Evolutionary conservation across 2,329 filamentous ascomycete genomes (phyloP).

Genomic region (Ceratocystis albifundus): DNA sequence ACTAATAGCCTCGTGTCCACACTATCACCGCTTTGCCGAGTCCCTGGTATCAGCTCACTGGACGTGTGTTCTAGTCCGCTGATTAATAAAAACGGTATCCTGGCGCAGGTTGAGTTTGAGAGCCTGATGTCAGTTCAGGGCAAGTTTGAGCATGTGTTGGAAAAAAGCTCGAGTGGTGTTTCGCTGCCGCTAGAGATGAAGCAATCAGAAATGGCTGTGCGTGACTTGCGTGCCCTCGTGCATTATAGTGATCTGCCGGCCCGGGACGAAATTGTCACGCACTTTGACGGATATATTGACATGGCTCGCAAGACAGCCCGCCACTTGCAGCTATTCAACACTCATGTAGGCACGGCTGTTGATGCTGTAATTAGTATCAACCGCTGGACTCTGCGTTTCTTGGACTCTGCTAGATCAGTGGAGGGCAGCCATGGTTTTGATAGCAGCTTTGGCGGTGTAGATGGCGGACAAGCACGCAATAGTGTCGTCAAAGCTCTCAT

Average conservation of each 20-base stretch:
- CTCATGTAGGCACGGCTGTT: slow-evolving; percentile 59
- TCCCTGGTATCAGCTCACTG: slow-evolving; percentile 48
- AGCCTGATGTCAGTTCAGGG: slow-evolving; percentile 61
- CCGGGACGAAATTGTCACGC: slow-evolving; percentile 58
- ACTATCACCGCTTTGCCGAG: slow-evolving; percentile 55
- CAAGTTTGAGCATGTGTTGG: slow-evolving; percentile 64
- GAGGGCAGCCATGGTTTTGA: slow-evolving; percentile 25
- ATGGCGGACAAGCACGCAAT: slow-evolving; percentile 28
- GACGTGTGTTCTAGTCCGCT: slow-evolving; percentile 26
- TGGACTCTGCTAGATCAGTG: slow-evolving; percentile 43
- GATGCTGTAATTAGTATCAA: slow-evolving; percentile 66
- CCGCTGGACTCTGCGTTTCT: slow-evolving; percentile 59
- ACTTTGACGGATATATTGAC: slow-evolving; percentile 66
- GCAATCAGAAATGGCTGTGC: slow-evolving; percentile 58
- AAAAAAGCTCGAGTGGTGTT: slow-evolving; percentile 52
- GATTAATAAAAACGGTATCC: slow-evolving; percentile 25
- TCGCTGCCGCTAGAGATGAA: slow-evolving; percentile 70
- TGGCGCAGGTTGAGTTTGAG: slow-evolving; percentile 51
- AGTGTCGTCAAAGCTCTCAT: slow-evolving; percentile 17
- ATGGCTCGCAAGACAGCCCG: slow-evolving; percentile 52
- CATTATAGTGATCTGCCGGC: slow-evolving; percentile 56
- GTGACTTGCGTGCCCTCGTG: slow-evolving; percentile 62
- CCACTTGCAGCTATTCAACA: slow-evolving; percentile 64
- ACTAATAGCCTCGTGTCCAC: slow-evolving; percentile 49
- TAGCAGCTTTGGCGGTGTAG: slow-evolving; percentile 27